Base-by-base conservation (phyloP, 495 filamentous ascomycete species). In the Tuber umbilicatum region DNA sequence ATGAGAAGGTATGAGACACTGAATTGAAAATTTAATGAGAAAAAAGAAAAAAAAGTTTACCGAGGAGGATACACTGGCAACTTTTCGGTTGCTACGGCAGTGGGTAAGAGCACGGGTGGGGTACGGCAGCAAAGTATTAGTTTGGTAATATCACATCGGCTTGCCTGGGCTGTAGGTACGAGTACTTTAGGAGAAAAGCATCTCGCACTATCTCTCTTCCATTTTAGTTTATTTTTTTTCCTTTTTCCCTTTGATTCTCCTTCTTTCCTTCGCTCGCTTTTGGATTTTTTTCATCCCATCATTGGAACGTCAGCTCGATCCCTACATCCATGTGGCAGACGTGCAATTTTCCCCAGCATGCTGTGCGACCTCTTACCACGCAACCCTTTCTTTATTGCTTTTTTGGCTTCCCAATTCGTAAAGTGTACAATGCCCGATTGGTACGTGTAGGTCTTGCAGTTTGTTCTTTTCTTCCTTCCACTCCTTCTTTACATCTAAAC, bases 401-500 rank as follows among this genome's bases (percentile, higher is more conserved):
- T 64, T 64, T 16, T 3, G 4, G 27, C 55, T 17, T 64, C 55
- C 55, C 14, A 35, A 64, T 64, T 14, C 27, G 27, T 64, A 7
- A 35, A 64, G 55, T 31, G 55, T 17, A 64, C 27, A 14, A 35
- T 31, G 9, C 50, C 55, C 5, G 27, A 16, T 27, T 64, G 27
- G 55, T 16, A 6, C 55, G 27, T 35, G 3, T 17, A 35, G 31
- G 55, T 35, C 55, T 64, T 35, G 27, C 31, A 64, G 31, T 31
- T 64, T 27, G 10, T 64, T 64, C 55, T 35, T 64, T 64, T 64
- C 27, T 64, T 31, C 55, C 55, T 64, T 64, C 55, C 55, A 64
- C 35, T 64, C 55, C 55, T 64, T 64, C 55, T 64, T 64, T 64
- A 31, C 55, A 16, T 35, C 55, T 35, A 2, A 64, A 64, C 27